Percentiles rank a stretch among this genome's conserved stretches.
These are phyloP conservation scores for Mycena maculata DNA, from an alignment of 768 basidiomycete genomes.

Conservation along the genomic window DNA sequence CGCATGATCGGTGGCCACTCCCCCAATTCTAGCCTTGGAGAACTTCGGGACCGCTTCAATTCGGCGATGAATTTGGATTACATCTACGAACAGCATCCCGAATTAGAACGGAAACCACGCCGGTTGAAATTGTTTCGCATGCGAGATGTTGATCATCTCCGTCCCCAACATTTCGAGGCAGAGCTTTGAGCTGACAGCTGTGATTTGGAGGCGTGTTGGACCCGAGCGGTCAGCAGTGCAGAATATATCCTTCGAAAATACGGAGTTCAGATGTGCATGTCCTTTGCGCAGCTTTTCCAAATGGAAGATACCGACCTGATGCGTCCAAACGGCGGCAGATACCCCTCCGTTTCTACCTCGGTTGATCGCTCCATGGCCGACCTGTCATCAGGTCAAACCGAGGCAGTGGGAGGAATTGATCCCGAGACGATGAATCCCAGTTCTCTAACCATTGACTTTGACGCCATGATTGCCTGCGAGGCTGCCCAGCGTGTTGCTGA, in stretches of 20 bases:
- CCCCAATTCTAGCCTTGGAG: not conserved
- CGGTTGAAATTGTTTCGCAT: slow-evolving; percentile 35
- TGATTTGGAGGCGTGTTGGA: slow-evolving; percentile 36
- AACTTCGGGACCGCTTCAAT: slow-evolving; percentile 27
- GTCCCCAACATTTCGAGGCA: slow-evolving; percentile 38
- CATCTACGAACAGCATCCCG: slow-evolving; percentile 33
- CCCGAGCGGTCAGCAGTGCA: slow-evolving; percentile 5
- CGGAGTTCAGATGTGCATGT: not conserved
- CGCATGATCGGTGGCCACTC: slow-evolving; percentile 26
- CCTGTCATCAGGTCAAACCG: not conserved
- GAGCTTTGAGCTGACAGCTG: slow-evolving; percentile 33
- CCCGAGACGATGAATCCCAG: not conserved
- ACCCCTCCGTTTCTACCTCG: slow-evolving; percentile 41
- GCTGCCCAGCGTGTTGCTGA: not conserved
- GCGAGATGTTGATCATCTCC: slow-evolving; percentile 41
- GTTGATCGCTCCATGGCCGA: slow-evolving; percentile 36
- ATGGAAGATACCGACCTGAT: slow-evolving; percentile 35
- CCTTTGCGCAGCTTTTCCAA: slow-evolving; percentile 14
- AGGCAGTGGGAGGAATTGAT: not conserved
- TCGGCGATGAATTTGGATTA: slow-evolving; percentile 38
- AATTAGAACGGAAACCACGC: slow-evolving; percentile 35
- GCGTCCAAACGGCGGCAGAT: slow-evolving; percentile 40
- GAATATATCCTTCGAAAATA: not conserved
- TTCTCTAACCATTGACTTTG: not conserved
- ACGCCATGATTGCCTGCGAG: slow-evolving; percentile 2